Conservation (phyloP, 176 grass and related monocot species). For the Luzula sylvatica region DNA sequence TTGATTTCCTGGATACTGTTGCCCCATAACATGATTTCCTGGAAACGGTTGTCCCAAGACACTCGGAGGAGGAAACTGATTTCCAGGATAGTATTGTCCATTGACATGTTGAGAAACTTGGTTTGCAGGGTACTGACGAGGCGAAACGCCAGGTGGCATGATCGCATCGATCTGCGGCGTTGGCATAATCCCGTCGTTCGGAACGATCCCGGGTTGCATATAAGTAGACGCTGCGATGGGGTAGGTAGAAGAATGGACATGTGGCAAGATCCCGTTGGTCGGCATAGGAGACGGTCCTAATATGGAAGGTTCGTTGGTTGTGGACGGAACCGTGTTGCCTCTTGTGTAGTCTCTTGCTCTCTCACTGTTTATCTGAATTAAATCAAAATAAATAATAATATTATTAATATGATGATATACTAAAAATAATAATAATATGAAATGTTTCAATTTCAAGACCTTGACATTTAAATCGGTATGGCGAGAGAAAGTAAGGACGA, state of each 20-base stretch:
- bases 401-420: background rate
- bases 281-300: constrained; percentile 48
- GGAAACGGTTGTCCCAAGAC: constrained; percentile 27
- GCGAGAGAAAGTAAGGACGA: constrained; percentile 61
- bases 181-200: too few relatives aligned
- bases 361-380: constrained; percentile 69
- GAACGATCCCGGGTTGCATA: constrained; percentile 3
- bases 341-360: constrained; percentile 70
- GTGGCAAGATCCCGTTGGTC: constrained; percentile 9
- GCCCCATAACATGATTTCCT: constrained; percentile 28
- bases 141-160: background rate
- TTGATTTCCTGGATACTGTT: constrained; percentile 30
- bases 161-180: background rate
- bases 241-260: constrained; percentile 6
- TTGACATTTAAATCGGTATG: constrained; percentile 82
- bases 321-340: constrained; percentile 21
- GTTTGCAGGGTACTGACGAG: constrained; percentile 15
- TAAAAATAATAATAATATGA: background rate
- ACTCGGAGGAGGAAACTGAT: constrained; percentile 21
- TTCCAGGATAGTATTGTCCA: constrained; percentile 32
- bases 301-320: constrained; percentile 55
- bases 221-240: constrained; percentile 4
- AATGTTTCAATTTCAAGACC: constrained; percentile 24
- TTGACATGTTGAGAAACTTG: constrained; percentile 8
- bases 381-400: background rate